Base-by-base conservation (phyloP, 352 stramenopile species). In the Globisporangium nagaii region DNA sequence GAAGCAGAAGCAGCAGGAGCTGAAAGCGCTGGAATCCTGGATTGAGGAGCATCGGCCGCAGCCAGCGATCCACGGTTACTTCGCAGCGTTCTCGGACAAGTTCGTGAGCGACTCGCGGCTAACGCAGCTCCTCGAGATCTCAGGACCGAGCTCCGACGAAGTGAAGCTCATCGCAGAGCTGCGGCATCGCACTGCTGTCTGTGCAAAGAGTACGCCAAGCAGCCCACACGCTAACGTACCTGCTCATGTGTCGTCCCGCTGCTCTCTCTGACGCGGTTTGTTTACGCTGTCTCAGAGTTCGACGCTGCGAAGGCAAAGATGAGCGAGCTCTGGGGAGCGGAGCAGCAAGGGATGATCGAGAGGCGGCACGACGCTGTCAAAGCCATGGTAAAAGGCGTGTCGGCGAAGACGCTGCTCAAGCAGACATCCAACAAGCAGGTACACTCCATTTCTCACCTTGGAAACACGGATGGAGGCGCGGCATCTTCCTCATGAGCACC, bases 371-470 rank as follows among this genome's bases (percentile, higher is more conserved):
- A 66, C 32, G 40, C 58, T 5, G 52, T 75, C 15, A 64, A 58
- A 24, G 48, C 53, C 3, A 65, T 79, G 50, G 59, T 75, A 11
- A 72, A 55, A 32, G 58, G 66, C 15, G 60, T 81, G 10, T 77
- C 71, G 0, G 57, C 68, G 0, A 73, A 71, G 44, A 71, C 61
- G 2, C 37, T 79, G 12, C 56, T 66, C 27, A 71, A 84, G 22
- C 56, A 79, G 35, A 68, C 61, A n/a, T n/a, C n/a, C 0, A 58
- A 52, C 30, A 82, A 75, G 53, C 68, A 74, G 64, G 66, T 73
- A n/a, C 7, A 37, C 46, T 5, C 15, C 4, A 19, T 30, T 31
- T 30, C 40, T n/a, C 25, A 46, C 40, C 20, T 31, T 22, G n/a
- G n/a, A n/a, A 30, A 17, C 10, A 27, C 13, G 31, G 10, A 34